A percentile compares a stretch with the other conserved stretches of the same genome.
phyloP scores from a whole-genome alignment of 1,284 basidiomycete genomes.

The Ceratorhiza oryzae-sativae region DNA sequence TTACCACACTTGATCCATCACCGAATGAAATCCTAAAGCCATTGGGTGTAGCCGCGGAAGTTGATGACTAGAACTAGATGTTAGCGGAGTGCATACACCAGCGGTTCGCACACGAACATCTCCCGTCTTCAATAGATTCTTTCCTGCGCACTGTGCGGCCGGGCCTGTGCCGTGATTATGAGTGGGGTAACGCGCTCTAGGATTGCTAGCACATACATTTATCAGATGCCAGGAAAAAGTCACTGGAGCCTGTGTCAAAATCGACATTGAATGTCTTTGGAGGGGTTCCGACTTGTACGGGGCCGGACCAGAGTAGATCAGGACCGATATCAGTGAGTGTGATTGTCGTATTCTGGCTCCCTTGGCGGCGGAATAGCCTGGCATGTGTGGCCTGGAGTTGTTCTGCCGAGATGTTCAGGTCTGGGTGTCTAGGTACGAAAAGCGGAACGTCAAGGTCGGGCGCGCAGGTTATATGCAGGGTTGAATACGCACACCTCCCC shows the following conservation, averaged over 20 bases:
- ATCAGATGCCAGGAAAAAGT: conserved; percentile 34
- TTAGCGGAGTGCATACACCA: background rate
- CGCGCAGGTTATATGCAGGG: background rate
- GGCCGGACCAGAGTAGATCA: conserved; percentile 25
- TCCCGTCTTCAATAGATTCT: conserved; percentile 1
- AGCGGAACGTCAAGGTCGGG: conserved; percentile 8
- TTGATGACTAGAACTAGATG: conserved; percentile 7
- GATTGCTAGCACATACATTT: conserved; percentile 11
- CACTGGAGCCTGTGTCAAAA: conserved; percentile 29
- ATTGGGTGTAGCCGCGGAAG: conserved; percentile 23
- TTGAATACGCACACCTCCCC: conserved; percentile 27
- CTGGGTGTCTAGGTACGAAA: conserved; percentile 21
- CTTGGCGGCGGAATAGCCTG: conserved; percentile 25
- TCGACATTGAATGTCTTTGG: conserved; percentile 34
- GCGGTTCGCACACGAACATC: background rate
- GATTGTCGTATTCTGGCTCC: conserved; percentile 22
- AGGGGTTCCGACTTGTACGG: conserved; percentile 26
- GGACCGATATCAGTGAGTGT: conserved; percentile 32
- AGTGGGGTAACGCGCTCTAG: background rate
- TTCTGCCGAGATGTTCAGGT: conserved; percentile 27
- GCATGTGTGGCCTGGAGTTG: conserved; percentile 31
- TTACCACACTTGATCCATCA: conserved; percentile 17
- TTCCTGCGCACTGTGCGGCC: conserved; percentile 30
- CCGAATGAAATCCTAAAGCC: conserved; percentile 27
- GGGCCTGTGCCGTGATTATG: background rate